A percentile compares a stretch with the other conserved stretches of the same genome.
These are phyloP conservation scores for Urochloa ruziziensis DNA, from an alignment of 176 grass and related monocot species.

Conservation along the genomic window DNA sequence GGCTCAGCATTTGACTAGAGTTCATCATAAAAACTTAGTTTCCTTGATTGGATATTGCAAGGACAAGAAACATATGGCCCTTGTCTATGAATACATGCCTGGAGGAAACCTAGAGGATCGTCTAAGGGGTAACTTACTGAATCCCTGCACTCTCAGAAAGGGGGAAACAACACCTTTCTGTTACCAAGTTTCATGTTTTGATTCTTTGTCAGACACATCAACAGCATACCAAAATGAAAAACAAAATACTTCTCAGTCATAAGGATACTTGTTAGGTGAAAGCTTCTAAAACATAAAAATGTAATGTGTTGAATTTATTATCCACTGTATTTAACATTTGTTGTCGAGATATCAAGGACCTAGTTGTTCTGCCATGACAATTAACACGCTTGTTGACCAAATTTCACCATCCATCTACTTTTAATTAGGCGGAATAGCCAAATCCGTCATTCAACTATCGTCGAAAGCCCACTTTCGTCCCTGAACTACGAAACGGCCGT, in stretches of 20 bases:
- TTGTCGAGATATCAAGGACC: background rate
- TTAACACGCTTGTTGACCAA: background rate
- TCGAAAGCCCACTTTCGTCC: too few relatives aligned
- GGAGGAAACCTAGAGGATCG: conserved; percentile 37
- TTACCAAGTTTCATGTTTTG: background rate
- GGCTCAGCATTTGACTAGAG: conserved; percentile 57
- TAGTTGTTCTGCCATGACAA: background rate
- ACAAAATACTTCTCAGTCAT: background rate
- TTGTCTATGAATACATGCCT: conserved; percentile 62
- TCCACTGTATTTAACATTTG: background rate
- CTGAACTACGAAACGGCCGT: too few relatives aligned
- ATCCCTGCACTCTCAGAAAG: background rate
- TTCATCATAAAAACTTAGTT: conserved; percentile 75
- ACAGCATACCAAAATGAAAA: background rate
- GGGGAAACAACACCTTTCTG: background rate
- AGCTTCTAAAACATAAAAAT: background rate
- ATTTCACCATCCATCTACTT: background rate
- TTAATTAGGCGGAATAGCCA: too few relatives aligned
- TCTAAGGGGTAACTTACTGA: conserved; percentile 28
- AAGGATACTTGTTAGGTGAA: background rate
- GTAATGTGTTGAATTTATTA: background rate
- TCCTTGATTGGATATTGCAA: conserved; percentile 76
- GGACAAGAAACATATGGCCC: conserved; percentile 47
- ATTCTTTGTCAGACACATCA: background rate
- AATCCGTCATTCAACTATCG: too few relatives aligned